Base-by-base conservation (phyloP, 345 rosid genomes). In the Capsella bursapastoris region DNA sequence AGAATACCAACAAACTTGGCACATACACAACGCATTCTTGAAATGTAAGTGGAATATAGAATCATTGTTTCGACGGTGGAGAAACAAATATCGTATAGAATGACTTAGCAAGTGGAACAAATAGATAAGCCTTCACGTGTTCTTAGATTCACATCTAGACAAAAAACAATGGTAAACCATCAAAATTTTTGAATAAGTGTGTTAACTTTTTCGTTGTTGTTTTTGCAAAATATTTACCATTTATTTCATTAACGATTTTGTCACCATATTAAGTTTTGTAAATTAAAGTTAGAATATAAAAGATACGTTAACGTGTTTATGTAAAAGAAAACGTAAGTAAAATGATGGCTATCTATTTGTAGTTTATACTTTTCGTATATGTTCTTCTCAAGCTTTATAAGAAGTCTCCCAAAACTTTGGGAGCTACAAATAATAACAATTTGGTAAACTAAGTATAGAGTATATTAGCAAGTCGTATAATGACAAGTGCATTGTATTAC, bases 41-140 rank as follows among this genome's bases (percentile, higher is more conserved):
- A 48, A 15, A 48, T 7, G 52, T 7, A 48, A 22, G 5, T 48
- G 59, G 37, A 29, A 6, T 31, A 31, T 7, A 14, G 40, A 56
- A 32, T n/a, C 8, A 56, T 56, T 2, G 22, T 16, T 43, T 60
- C 31, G 57, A 56, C 31, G 43, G 72, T 43, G 55, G 41, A 56
- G 72, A 59, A 55, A 22, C 25, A 31, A 38, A 68, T 28, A 16
- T 4, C 28, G 5, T 53, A 7, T 6, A 25, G 51, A 68, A 55
- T 53, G 45, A 29, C 16, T 8, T 31, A 71, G 53, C 74, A 58
- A 70, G 66, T 70, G 74, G 66, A 60, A 58, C 49, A 58, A 12
- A 58, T n/a, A 58, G 49, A 9, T 43, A 70, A 53, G 29, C 37
- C 18, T 58, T 37, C 64, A 37, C 29, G 9, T 35, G 8, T 18